Evolutionary conservation across 495 filamentous ascomycete genomes (phyloP), one percentile per base, ranked within the genome.

Genomic region (Penicillium mononematosum): DNA sequence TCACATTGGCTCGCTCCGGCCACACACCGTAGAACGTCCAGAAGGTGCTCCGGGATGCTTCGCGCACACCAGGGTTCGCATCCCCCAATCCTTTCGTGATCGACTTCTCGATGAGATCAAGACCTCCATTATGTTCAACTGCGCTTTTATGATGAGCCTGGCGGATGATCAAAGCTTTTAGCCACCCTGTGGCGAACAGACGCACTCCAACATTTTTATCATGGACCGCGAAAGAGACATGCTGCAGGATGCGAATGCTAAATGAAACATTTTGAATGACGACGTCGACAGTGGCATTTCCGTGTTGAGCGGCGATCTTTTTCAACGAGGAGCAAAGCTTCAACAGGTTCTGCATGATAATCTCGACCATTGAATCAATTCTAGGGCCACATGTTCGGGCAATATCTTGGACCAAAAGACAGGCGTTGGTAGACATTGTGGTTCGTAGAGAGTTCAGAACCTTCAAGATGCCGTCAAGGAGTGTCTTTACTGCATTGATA

Each of bases 201-300:
- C 94, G 84, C 25, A 92, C 81, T 60, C 91, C 86, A 2, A 90
- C 85, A 68, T 96, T 98, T 75, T 96, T 98, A 68, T 98, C 94
- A 66, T 92, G 86, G 50, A 79, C 86, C 27, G 95, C 91, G 53
- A 71, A 72, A 69, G 83, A 84, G 32, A 98, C 76, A 62, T 97
- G 92, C 62, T 95, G 88, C 76, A 96, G 78, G 53, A 96, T 76
- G 19, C 91, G 86, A 52, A 77, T 68, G 51, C 83, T 90, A 69
- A 90, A 97, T 0, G 91, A 87, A 22, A 89, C 87, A 65, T 87
- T 85, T 34, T 81, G 78, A 56, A 98, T 81, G 55, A 98, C 84
- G 16, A 79, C 80, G 58, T 91, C 86, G 9, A 94, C 85, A 0
- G 88, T 88, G 2, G 75, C 67, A 69, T 95, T 91, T 34, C 88